These are phyloP conservation scores for Austroboletus festivus DNA, from an alignment of 768 basidiomycete genomes.

Conservation along the genomic window DNA sequence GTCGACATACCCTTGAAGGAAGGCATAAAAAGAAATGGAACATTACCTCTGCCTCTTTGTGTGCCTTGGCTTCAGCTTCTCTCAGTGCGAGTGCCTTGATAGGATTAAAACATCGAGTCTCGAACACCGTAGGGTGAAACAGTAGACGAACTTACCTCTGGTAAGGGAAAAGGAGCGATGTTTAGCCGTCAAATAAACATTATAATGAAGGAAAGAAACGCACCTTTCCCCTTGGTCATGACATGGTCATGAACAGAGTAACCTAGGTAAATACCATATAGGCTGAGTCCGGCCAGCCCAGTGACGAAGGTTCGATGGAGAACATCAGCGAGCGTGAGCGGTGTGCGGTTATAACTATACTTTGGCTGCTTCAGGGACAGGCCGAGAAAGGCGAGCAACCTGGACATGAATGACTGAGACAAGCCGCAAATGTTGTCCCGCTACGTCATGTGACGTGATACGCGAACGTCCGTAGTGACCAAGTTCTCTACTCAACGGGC, in stretches of 20 bases:
- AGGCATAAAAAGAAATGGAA: background rate
- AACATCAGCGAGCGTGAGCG: constrained; percentile 27
- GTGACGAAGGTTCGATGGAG: constrained; percentile 31
- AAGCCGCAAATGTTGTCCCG: too few relatives aligned
- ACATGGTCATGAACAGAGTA: constrained; percentile 32
- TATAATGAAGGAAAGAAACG: constrained; percentile 1
- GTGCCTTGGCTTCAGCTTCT: constrained; percentile 21
- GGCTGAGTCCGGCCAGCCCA: constrained; percentile 26
- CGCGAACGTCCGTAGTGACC: too few relatives aligned
- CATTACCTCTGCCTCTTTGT: constrained; percentile 15
- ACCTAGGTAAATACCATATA: constrained; percentile 32
- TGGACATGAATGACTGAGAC: constrained; percentile 16
- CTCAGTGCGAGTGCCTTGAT: constrained; percentile 21
- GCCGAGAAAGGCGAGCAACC: constrained; percentile 26
- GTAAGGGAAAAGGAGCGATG: too few relatives aligned
- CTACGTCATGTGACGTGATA: too few relatives aligned
- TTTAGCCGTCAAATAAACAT: too few relatives aligned
- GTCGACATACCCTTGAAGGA: background rate
- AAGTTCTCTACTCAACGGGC: too few relatives aligned
- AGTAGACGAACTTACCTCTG: constrained; percentile 22
- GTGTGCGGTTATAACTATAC: constrained; percentile 14
- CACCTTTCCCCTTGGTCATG: constrained; percentile 31
- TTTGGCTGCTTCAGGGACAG: constrained; percentile 15
- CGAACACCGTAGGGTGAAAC: too few relatives aligned
- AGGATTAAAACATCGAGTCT: background rate